These are phyloP conservation scores for Aspergillus eucalypticola DNA, from an alignment of 2,329 filamentous ascomycete species.

Conservation along the genomic window DNA sequence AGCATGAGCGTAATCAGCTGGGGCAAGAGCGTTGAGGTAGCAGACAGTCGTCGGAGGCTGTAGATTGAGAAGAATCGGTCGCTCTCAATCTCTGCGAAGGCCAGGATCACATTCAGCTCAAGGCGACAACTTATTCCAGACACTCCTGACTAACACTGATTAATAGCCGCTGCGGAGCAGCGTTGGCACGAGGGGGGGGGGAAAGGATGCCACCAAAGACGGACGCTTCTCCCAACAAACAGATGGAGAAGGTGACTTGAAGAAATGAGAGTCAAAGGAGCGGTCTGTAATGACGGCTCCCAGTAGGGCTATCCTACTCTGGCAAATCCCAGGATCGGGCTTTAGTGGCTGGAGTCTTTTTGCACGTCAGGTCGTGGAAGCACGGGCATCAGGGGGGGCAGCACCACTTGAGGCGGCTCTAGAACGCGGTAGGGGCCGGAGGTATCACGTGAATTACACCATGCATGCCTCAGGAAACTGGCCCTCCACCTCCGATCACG, in stretches of 20 bases:
- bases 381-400: constrained; percentile 23
- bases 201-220: not conserved
- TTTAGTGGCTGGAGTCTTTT: constrained; percentile 14
- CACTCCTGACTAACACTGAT: constrained; percentile 21
- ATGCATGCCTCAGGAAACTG: not conserved
- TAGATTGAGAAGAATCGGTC: not conserved
- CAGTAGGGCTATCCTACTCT: constrained; percentile 13
- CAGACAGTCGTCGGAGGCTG: constrained; percentile 1
- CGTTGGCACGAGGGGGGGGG: constrained; percentile 20
- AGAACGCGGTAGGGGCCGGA: constrained; percentile 22
- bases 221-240: not conserved
- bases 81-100: not conserved
- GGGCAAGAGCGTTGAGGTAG: not conserved
- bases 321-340: not conserved
- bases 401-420: constrained; percentile 18
- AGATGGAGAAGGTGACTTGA: not conserved
- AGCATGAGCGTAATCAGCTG: constrained; percentile 32
- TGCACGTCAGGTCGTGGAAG: constrained; percentile 17
- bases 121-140: constrained; percentile 10
- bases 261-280: not conserved
- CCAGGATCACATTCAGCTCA: not conserved
- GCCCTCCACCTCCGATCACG: constrained; percentile 7
- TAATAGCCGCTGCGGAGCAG: constrained; percentile 26
- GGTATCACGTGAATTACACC: constrained; percentile 16
- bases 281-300: constrained; percentile 1